Evolutionary conservation across 805 yeast genomes (phyloP).

Genomic region (Yarrowia sp.): DNA sequence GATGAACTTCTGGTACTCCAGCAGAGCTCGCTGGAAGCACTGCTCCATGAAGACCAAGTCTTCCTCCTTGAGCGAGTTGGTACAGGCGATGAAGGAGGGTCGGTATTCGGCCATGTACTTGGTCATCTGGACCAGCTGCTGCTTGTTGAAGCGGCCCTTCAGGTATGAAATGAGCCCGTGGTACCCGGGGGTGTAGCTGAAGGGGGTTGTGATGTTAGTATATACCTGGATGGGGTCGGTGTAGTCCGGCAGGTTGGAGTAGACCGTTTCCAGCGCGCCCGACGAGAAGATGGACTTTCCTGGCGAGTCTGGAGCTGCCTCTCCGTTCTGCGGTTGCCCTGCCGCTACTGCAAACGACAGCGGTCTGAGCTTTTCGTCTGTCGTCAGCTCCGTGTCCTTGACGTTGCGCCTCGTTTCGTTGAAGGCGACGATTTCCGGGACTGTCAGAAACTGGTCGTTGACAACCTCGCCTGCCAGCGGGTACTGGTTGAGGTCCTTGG

Average conservation of each 20-base stretch:
- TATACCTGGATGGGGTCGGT: conserved; percentile 46
- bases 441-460: background rate
- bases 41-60: conserved; percentile 95
- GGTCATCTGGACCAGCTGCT: conserved; percentile 75
- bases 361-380: conserved; percentile 12
- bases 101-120: conserved; percentile 85
- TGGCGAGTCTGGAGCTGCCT: background rate
- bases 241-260: conserved; percentile 18
- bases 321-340: conserved; percentile 22
- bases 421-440: conserved; percentile 14
- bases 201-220: conserved; percentile 69
- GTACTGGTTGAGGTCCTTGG: background rate
- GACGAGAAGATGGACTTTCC: conserved; percentile 17
- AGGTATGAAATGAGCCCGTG: conserved; percentile 76
- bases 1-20: conserved; percentile 85
- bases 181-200: conserved; percentile 86
- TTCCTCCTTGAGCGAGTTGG: conserved; percentile 81
- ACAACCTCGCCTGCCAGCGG: conserved; percentile 5
- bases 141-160: conserved; percentile 63
- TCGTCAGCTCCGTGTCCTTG: background rate
- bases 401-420: background rate
- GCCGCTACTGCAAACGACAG: conserved; percentile 2
- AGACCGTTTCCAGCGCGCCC: background rate
- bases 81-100: conserved; percentile 90
- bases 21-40: conserved; percentile 85